These are phyloP conservation scores for Saccharomycopsis fodiens DNA, from an alignment of 805 yeast species.

Conservation along the genomic window DNA sequence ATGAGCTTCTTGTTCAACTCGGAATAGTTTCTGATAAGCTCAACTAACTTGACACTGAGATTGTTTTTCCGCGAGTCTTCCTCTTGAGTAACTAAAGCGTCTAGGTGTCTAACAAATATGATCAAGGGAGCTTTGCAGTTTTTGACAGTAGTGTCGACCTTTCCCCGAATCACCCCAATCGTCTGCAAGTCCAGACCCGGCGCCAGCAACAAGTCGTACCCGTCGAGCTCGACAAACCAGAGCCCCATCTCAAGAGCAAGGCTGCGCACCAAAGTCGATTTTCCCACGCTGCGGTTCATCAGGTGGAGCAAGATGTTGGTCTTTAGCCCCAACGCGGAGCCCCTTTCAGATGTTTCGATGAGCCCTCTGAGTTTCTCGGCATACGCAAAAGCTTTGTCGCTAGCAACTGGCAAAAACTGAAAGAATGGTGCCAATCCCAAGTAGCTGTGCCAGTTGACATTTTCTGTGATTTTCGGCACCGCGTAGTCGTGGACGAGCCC, in stretches of 20 bases:
- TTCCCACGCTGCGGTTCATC: constrained; percentile 71
- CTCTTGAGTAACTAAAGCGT: constrained; percentile 49
- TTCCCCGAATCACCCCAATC: constrained; percentile 69
- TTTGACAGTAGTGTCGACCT: constrained; percentile 55
- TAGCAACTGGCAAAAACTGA: constrained; percentile 23
- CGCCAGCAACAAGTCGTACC: constrained; percentile 43
- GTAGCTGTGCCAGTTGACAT: constrained; percentile 39
- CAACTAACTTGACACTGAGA: constrained; percentile 46
- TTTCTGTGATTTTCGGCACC: constrained; percentile 26
- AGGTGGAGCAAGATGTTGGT: constrained; percentile 66
- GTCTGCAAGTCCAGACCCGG: constrained; percentile 72
- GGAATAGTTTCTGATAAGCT: constrained; percentile 45
- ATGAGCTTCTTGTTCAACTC: constrained; percentile 34
- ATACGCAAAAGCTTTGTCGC: constrained; percentile 33
- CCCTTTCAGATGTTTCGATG: constrained; percentile 41
- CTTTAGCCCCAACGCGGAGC: constrained; percentile 30
- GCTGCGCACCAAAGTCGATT: constrained; percentile 52
- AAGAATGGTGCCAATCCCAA: constrained; percentile 36
- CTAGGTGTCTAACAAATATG: constrained; percentile 64
- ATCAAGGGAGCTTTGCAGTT: constrained; percentile 39
- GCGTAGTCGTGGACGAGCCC: constrained; percentile 40
- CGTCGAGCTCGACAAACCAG: constrained; percentile 61
- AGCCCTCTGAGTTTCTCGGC: constrained; percentile 48
- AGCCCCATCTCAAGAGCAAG: constrained; percentile 54
- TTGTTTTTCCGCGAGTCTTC: constrained; percentile 32